phyloP scores from a whole-genome alignment of 306 rosid genomes.

The Urtica urens region DNA sequence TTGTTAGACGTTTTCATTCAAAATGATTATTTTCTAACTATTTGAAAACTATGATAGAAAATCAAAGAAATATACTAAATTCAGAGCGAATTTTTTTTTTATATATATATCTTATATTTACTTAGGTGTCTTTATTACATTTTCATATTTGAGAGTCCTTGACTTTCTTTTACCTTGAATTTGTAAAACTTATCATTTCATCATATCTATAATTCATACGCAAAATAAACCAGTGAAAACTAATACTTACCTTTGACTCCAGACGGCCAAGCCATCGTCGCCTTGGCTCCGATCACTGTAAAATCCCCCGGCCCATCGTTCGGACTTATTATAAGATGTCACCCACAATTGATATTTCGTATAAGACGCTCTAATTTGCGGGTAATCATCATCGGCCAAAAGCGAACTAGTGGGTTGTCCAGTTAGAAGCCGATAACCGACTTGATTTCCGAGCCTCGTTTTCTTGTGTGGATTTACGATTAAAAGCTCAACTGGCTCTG shows the following conservation, averaged over 20 bases:
- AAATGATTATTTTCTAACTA: too few species aligned
- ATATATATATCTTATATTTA: too few species aligned
- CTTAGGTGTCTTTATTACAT: too few species aligned
- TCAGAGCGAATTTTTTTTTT: too few species aligned
- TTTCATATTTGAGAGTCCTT: too few species aligned
- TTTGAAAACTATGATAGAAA: too few species aligned
- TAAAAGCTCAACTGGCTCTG: slow-evolving; percentile 48
- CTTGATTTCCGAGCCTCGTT: slow-evolving; percentile 52
- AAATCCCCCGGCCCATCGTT: slow-evolving; percentile 77
- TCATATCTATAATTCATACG: too few species aligned
- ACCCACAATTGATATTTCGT: slow-evolving; percentile 73
- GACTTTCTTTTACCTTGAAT: too few species aligned
- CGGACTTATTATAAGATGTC: slow-evolving; percentile 67
- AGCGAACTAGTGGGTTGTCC: slow-evolving; percentile 46
- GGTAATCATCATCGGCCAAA: slow-evolving; percentile 56
- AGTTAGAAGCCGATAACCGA: slow-evolving; percentile 61
- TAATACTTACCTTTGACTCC: slow-evolving; percentile 56
- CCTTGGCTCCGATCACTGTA: slow-evolving; percentile 73
- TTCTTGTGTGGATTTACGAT: slow-evolving; percentile 52
- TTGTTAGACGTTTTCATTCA: too few species aligned
- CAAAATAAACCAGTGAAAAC: background rate
- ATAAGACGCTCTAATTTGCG: slow-evolving; percentile 57
- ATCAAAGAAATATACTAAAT: too few species aligned
- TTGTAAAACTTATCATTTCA: too few species aligned
- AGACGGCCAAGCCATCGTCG: slow-evolving; percentile 70